Evolutionary conservation across 2,329 filamentous ascomycete species (phyloP), one percentile per base, ranked within the genome.

Genomic region (Aspergillus flavus): DNA sequence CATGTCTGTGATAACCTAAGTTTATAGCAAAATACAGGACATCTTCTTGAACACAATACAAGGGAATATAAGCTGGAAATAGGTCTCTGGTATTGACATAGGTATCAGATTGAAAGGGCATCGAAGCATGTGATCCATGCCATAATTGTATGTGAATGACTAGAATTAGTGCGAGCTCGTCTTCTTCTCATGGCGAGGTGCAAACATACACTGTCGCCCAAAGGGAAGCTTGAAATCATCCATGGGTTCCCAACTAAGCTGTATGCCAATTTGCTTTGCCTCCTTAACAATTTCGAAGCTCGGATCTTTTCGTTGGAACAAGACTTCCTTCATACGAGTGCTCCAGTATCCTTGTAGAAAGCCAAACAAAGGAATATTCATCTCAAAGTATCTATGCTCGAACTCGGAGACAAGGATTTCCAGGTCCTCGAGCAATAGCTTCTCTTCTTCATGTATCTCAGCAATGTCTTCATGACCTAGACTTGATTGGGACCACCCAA

Each of bases 381-480:
- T n/a, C 26, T 50, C 61, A 16, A 48, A 10, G 36, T 62, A 62
- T 43, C 58, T 56, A 6, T 23, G 34, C 3, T 56, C 36, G 21
- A 62, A 58, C 56, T 62, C 61, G 2, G 26, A 3, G 4, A 62
- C 19, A 9, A 62, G 39, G 21, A 21, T 19, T 3, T 48, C 56
- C 11, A 62, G 48, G 6, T 43, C 55, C 11, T 53, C 5, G 14
- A 62, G 43, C 6, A 50, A 21, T 16, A 26, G 2, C 6, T 23
- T 32, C 34, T 62, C 46, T 39, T 62, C 55, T 10, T 30, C 39
- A 10, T 26, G 56, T 21, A 58, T 45, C n/a, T 58, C 60, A 12
- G 39, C 2, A 6, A 46, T 41, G 14, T 39, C 54, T 23, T 19
- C n/a, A 14, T 41, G 11, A 23, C 55, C 19, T 7, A 14, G n/a